Conservation (phyloP, 768 basidiomycete genomes). For the Calocybe indica region DNA sequence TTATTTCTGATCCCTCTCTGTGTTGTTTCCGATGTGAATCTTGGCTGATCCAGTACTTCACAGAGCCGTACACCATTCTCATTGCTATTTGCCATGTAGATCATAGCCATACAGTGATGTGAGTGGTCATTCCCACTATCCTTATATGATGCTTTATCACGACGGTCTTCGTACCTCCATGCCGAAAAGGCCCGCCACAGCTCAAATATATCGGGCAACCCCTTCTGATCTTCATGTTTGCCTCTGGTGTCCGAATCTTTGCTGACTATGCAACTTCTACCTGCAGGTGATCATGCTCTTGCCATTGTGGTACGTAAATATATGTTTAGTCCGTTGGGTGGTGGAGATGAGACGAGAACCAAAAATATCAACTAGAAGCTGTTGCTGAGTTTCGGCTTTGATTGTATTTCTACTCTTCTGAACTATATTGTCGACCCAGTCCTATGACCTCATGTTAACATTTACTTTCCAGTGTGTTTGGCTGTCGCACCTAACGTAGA, state of each 20-base stretch:
- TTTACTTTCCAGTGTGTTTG: too few relatives aligned
- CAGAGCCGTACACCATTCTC: too few relatives aligned
- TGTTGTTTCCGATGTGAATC: background rate
- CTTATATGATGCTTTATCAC: slow-evolving; percentile 72
- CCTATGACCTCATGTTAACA: too few relatives aligned
- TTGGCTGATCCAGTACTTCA: background rate
- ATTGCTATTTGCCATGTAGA: too few relatives aligned
- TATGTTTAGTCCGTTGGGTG: background rate
- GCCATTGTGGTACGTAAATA: too few relatives aligned
- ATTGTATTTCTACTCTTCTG: slow-evolving; percentile 35
- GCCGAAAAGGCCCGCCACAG: slow-evolving; percentile 94
- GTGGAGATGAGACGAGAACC: slow-evolving; percentile 38
- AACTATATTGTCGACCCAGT: too few relatives aligned
- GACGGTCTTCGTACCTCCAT: slow-evolving; percentile 87
- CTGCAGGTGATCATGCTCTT: background rate
- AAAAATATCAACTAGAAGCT: slow-evolving; percentile 84
- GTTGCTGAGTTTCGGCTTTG: slow-evolving; percentile 75
- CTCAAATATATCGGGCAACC: slow-evolving; percentile 80
- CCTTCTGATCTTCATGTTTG: slow-evolving; percentile 48
- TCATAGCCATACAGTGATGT: too few relatives aligned
- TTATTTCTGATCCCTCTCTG: slow-evolving; percentile 44
- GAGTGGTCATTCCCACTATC: slow-evolving; percentile 25
- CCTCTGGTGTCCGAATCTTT: slow-evolving; percentile 3
- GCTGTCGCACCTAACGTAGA: too few relatives aligned
- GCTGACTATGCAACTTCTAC: slow-evolving; percentile 8